These are phyloP conservation scores for Breviolum minutum DNA, from an alignment of 73 alveolate genomes.

Conservation along the genomic window DNA sequence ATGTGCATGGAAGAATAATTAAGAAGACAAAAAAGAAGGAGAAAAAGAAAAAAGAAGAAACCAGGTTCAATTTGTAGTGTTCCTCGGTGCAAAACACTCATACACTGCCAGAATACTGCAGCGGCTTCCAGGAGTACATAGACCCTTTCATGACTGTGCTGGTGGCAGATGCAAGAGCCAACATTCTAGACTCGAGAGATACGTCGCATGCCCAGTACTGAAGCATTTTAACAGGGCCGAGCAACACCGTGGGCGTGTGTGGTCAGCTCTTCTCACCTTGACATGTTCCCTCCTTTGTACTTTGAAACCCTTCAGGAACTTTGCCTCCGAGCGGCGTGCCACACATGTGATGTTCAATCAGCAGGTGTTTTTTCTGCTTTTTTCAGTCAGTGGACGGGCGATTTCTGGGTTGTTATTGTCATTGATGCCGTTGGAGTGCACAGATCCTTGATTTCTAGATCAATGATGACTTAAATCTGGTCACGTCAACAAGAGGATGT, in stretches of 20 bases:
- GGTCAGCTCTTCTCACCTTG: too few relatives aligned
- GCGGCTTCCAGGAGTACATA: constrained; percentile 65
- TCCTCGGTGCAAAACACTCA: not conserved
- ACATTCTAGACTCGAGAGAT: constrained; percentile 50
- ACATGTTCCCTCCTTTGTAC: not conserved
- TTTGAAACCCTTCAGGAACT: not conserved
- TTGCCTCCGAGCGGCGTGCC: constrained; percentile 61
- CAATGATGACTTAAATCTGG: too few relatives aligned
- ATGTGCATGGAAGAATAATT: too few relatives aligned
- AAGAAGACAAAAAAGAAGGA: too few relatives aligned
- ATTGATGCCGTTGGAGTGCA: too few relatives aligned
- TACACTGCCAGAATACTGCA: not conserved
- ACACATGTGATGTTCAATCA: constrained; percentile 88
- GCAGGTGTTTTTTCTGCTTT: not conserved
- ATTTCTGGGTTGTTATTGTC: too few relatives aligned
- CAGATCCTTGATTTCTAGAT: too few relatives aligned
- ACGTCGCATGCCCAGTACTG: not conserved
- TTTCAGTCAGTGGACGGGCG: too few relatives aligned
- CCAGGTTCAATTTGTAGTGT: not conserved
- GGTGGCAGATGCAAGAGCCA: constrained; percentile 71
- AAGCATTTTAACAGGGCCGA: not conserved
- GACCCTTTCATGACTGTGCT: constrained; percentile 85
- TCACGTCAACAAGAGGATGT: too few relatives aligned
- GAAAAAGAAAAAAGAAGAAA: too few relatives aligned
- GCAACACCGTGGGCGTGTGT: not conserved